Evolutionary conservation across 2,329 filamentous ascomycete species (phyloP).

Genomic region (Pestalotiopsis sp.): DNA sequence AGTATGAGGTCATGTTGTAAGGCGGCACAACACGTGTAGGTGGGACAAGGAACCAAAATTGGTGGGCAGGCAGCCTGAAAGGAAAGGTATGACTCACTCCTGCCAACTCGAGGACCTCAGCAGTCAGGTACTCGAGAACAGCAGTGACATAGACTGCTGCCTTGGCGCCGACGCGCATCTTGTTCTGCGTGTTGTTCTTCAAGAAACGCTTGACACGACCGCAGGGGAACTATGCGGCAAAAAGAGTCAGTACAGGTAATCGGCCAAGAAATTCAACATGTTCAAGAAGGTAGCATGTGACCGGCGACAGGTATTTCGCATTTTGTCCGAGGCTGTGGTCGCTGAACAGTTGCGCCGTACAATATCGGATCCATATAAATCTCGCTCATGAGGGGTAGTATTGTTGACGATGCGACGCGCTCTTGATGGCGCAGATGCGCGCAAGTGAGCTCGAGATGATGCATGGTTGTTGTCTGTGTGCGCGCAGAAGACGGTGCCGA

Average conservation of each 20-base stretch:
- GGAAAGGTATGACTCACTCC: conserved; percentile 61
- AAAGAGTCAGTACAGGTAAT: conserved; percentile 8
- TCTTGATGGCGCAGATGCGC: background rate
- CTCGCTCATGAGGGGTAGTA: background rate
- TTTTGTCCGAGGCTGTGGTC: background rate
- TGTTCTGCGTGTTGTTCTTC: conserved; percentile 98
- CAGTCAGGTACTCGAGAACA: conserved; percentile 96
- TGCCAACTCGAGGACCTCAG: conserved; percentile 95
- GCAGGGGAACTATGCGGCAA: conserved; percentile 80
- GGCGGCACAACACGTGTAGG: conserved; percentile 14
- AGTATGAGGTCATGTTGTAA: conserved; percentile 11
- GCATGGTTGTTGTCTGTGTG: background rate
- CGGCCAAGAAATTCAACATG: background rate
- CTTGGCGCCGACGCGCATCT: conserved; percentile 99
- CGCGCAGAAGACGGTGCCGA: background rate
- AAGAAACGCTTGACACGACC: conserved; percentile 99
- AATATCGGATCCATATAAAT: background rate
- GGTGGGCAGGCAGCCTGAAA: conserved; percentile 7
- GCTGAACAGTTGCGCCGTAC: background rate
- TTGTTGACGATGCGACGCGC: background rate
- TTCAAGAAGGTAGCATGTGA: background rate
- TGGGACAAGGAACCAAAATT: background rate
- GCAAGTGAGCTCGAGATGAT: background rate
- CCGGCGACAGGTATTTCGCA: background rate
- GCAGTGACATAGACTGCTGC: conserved; percentile 98